Evolutionary conservation across 2,329 filamentous ascomycete genomes (phyloP).

Genomic region (Ophioceras dolichostomum): DNA sequence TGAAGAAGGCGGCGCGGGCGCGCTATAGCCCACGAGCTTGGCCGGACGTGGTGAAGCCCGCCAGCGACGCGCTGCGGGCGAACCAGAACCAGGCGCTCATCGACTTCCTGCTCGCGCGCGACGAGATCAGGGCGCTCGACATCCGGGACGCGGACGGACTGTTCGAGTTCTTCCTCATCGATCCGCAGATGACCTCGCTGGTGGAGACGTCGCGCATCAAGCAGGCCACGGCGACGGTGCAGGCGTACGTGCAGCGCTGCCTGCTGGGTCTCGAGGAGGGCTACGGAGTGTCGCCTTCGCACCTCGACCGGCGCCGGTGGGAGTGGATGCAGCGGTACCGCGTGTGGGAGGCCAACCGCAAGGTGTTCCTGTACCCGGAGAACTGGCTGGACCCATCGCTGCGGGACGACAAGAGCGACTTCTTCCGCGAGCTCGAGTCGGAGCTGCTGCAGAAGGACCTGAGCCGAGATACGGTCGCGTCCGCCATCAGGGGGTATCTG

Average conservation of each 20-base stretch:
- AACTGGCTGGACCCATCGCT: conserved; percentile 18
- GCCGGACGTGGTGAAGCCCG: not conserved
- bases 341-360: conserved; percentile 17
- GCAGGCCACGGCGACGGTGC: conserved; percentile 17
- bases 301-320: conserved; percentile 9
- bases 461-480: conserved; percentile 2
- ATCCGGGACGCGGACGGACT: conserved; percentile 13
- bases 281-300: not conserved
- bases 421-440: conserved; percentile 12
- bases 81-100: conserved; percentile 8
- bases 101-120: conserved; percentile 8
- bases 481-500: conserved; percentile 8
- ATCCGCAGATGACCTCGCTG: conserved; percentile 16
- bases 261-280: conserved; percentile 15
- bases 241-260: conserved; percentile 18
- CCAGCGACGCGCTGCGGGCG: not conserved
- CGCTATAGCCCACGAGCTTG: not conserved
- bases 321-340: conserved; percentile 13
- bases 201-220: conserved; percentile 17
- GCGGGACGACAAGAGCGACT: conserved; percentile 17
- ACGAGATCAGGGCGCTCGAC: not conserved
- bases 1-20: not conserved
- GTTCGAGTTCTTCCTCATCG: conserved; percentile 18
- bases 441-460: conserved; percentile 12
- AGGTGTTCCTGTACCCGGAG: conserved; percentile 20